phyloP scores from a whole-genome alignment of 306 rosid genomes.

The Rosa persica region DNA sequence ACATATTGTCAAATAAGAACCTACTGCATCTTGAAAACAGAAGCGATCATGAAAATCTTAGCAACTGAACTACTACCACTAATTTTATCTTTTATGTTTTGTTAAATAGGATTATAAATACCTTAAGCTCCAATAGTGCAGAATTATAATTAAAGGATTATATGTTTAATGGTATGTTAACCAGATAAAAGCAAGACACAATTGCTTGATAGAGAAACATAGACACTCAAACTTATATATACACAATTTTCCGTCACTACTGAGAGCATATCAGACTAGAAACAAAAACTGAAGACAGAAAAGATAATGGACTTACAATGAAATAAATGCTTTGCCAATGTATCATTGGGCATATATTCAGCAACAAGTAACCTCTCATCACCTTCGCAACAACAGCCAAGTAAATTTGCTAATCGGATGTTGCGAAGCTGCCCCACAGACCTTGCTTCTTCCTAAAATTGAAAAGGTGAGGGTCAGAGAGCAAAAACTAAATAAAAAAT shows the following conservation, averaged over 20 bases:
- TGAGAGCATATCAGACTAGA: not conserved
- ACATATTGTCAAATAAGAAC: not conserved
- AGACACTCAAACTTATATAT: not conserved
- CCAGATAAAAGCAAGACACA: not conserved
- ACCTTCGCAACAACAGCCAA: conserved; percentile 91
- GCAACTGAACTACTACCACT: not conserved
- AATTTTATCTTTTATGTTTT: not conserved
- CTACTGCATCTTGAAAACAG: not conserved
- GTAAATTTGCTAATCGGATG: conserved; percentile 76
- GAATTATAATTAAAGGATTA: not conserved
- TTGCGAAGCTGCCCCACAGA: conserved; percentile 90
- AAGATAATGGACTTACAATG: conserved; percentile 66
- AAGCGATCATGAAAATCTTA: not conserved
- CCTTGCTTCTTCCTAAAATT: conserved; percentile 82
- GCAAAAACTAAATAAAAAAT: not conserved
- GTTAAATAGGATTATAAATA: not conserved
- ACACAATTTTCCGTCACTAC: not conserved
- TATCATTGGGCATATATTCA: conserved; percentile 88
- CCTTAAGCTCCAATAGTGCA: not conserved
- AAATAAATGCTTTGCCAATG: conserved; percentile 92
- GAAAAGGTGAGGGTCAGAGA: conserved; percentile 18
- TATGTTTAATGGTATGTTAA: not conserved
- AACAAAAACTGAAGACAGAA: conserved; percentile 24
- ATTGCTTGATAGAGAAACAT: not conserved
- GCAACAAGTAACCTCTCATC: conserved; percentile 95